Percentiles rank a stretch among this genome's conserved stretches.
These are phyloP conservation scores for Leccinellum rugosiceps DNA, from an alignment of 768 basidiomycete species.

Conservation along the genomic window DNA sequence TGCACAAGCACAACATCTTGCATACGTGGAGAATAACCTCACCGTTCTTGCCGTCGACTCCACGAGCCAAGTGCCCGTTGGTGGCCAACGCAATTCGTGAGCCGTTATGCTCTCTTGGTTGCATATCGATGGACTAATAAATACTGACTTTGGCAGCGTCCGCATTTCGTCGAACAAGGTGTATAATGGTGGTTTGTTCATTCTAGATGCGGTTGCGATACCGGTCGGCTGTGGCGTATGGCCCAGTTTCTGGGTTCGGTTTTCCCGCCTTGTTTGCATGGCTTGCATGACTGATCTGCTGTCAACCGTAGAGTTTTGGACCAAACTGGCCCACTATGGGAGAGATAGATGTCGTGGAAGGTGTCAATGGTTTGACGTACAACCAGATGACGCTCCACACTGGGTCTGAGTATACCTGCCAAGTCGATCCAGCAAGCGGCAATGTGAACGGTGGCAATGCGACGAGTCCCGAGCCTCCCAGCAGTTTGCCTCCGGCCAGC, in stretches of 20 bases:
- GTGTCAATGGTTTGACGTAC: slow-evolving; percentile 52
- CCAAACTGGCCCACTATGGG: slow-evolving; percentile 51
- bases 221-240: slow-evolving; percentile 64
- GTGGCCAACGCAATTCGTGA: slow-evolving; percentile 52
- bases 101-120: slow-evolving; percentile 7
- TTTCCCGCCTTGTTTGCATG: background rate
- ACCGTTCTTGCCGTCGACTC: slow-evolving; percentile 64
- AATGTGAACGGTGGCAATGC: background rate
- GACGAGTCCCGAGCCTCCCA: background rate
- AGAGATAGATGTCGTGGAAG: slow-evolving; percentile 76
- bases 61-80: slow-evolving; percentile 41
- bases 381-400: slow-evolving; percentile 73
- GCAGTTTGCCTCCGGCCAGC: background rate
- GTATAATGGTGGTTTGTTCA: slow-evolving; percentile 65
- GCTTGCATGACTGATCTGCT: background rate
- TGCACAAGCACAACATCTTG: slow-evolving; percentile 51
- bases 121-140: background rate
- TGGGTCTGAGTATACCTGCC: slow-evolving; percentile 35
- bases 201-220: slow-evolving; percentile 67
- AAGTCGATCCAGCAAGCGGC: slow-evolving; percentile 8
- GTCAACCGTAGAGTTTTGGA: slow-evolving; percentile 37
- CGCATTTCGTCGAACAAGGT: slow-evolving; percentile 61
- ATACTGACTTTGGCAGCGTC: slow-evolving; percentile 39
- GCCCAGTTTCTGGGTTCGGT: slow-evolving; percentile 55
- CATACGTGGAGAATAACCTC: slow-evolving; percentile 55